A percentile compares a stretch with the other conserved stretches of the same genome.
These are phyloP conservation scores for Cronartium quercuum DNA, from an alignment of 1,284 basidiomycete species.

Conservation along the genomic window DNA sequence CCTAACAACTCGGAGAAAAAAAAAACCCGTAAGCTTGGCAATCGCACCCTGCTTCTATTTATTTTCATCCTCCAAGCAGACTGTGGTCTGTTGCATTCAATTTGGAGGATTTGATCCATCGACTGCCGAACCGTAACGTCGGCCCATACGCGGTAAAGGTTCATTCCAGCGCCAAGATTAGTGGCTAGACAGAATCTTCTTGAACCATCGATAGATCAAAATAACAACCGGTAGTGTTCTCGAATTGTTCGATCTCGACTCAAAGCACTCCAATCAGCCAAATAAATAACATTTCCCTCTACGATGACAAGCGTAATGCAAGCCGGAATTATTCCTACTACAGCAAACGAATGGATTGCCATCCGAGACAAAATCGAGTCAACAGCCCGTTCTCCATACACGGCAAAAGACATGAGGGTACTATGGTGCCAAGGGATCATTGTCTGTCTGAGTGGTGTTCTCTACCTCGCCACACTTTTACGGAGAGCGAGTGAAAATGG, in stretches of 20 bases:
- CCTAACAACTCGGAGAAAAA: too few relatives aligned
- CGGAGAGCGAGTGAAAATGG: constrained; percentile 14
- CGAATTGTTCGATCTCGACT: not conserved
- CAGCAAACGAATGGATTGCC: constrained; percentile 11
- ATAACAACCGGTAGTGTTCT: not conserved
- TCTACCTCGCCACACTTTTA: constrained; percentile 13
- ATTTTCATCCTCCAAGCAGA: too few relatives aligned
- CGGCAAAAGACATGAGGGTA: constrained; percentile 10
- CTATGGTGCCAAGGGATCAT: constrained; percentile 35
- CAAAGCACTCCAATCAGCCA: not conserved
- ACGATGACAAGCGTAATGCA: constrained; percentile 6
- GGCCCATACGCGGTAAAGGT: not conserved
- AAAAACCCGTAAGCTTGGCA: too few relatives aligned
- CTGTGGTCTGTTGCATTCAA: too few relatives aligned
- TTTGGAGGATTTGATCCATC: too few relatives aligned
- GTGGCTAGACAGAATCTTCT: not conserved
- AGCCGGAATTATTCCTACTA: constrained; percentile 13
- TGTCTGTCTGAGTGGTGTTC: constrained; percentile 19
- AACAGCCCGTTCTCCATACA: constrained; percentile 26
- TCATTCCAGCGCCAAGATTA: not conserved
- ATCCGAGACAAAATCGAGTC: constrained; percentile 26
- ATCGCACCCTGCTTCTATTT: too few relatives aligned
- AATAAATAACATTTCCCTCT: not conserved
- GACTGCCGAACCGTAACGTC: too few relatives aligned
- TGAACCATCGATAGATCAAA: not conserved